A percentile compares a stretch with the other conserved stretches of the same genome.
Conservation (phyloP, 768 basidiomycete species). For the Lactifluus volemus region DNA sequence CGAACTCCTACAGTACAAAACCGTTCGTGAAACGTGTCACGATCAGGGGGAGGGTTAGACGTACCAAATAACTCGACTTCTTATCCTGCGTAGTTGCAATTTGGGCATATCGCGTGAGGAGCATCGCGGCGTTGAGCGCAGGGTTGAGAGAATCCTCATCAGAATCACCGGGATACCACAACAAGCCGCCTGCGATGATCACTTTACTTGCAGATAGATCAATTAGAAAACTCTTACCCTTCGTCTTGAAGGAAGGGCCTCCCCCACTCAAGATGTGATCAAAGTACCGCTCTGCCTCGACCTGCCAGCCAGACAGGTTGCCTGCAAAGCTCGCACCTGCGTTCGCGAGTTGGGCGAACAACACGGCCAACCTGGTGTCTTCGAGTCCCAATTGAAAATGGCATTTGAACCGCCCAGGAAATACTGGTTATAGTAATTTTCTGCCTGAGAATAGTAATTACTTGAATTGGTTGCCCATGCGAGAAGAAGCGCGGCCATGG, state of each 20-base stretch:
- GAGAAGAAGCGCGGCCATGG: slow-evolving; percentile 69
- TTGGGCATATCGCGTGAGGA: slow-evolving; percentile 67
- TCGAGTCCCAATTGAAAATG: slow-evolving; percentile 87
- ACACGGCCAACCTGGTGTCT: slow-evolving; percentile 66
- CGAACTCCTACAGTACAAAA: slow-evolving; percentile 44
- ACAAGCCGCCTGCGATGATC: slow-evolving; percentile 52
- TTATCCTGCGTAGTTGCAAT: slow-evolving; percentile 56
- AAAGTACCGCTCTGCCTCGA: slow-evolving; percentile 64
- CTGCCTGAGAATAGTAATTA: slow-evolving; percentile 52
- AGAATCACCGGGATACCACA: slow-evolving; percentile 81
- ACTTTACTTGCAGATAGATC: background rate
- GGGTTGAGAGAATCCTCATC: slow-evolving; percentile 75
- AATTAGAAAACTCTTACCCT: slow-evolving; percentile 35
- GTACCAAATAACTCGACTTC: slow-evolving; percentile 52
- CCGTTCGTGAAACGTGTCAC: slow-evolving; percentile 2
- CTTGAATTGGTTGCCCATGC: slow-evolving; percentile 60
- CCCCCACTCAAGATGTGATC: slow-evolving; percentile 57
- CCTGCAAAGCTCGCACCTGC: slow-evolving; percentile 40
- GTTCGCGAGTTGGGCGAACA: slow-evolving; percentile 67
- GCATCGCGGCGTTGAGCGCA: slow-evolving; percentile 80
- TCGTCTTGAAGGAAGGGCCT: slow-evolving; percentile 48
- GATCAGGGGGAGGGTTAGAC: background rate
- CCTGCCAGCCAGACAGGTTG: slow-evolving; percentile 59
- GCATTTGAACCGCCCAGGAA: slow-evolving; percentile 41
- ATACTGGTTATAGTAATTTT: slow-evolving; percentile 50